Evolutionary conservation across 2,329 filamentous ascomycete species (phyloP), one percentile per base, ranked within the genome.

Genomic region (Penicillium brasilianum): DNA sequence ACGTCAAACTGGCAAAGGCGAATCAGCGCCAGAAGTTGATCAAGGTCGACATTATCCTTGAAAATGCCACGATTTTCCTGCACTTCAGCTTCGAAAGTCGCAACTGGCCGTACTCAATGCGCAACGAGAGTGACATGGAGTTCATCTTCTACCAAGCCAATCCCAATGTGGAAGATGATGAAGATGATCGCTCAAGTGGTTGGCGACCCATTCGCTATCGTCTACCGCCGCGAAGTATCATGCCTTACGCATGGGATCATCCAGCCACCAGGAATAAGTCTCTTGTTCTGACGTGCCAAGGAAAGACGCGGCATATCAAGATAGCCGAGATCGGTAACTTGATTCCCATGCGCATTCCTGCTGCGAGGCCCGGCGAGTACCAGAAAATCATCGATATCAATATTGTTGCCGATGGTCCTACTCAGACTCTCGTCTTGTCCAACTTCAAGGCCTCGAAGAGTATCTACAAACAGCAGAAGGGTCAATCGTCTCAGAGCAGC

Each of bases 181-280:
- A 94, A 58, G 84, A 85, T 5, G 91, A 97, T 71, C 83, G 78
- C 57, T 81, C 88, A 59, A 93, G 91, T 56, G 92, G 92, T 4
- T 99, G 95, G 92, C 90, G 91, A 66, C 93, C 93, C 2, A 92
- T 99, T 63, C 86, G 92, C 56, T 99, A 99, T 78, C 90, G 94
- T 34, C 83, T 99, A 32, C 96, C 96, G 2, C 89, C 94, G 13
- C 86, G 95, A 62, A 98, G 94, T 77, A 97, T 99, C 77, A 99
- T 99, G 95, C 95, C 96, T 0, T 99, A 99, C 72, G 94, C 95
- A 1, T 99, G 95, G 95, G 96, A 99, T 74, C 99, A 97, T 78
- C 96, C 95, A 1, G 94, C 95, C 1, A 93, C 93, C n/a, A 97
- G 96, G 79, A 90, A 92, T 79, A 96, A 95, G 71, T 95, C 97